phyloP scores from a whole-genome alignment of 1,284 basidiomycete species.

The Rhodotorula glutinis region DNA sequence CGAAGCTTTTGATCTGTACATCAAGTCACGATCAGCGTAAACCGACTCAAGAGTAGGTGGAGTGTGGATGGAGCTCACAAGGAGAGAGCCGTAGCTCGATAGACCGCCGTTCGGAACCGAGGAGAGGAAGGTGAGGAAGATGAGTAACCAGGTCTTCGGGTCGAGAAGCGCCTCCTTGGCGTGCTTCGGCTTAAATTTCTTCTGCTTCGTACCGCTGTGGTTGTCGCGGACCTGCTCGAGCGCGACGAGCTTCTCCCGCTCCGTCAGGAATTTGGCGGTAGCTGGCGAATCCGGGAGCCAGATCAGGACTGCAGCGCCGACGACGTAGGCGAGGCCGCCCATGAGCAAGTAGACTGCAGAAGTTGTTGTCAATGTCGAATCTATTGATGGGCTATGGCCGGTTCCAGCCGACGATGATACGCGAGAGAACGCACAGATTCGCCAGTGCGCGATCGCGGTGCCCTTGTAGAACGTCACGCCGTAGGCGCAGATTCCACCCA shows the following conservation, averaged over 20 bases:
- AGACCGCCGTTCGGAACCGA: conserved; percentile 58
- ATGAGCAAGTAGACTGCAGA: conserved; percentile 14
- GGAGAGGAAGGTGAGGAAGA: conserved; percentile 58
- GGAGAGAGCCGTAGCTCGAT: conserved; percentile 42
- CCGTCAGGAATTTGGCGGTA: conserved; percentile 58
- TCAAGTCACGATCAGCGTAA: conserved; percentile 45
- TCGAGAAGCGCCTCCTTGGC: conserved; percentile 60
- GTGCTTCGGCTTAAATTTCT: conserved; percentile 61
- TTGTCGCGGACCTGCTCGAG: conserved; percentile 67
- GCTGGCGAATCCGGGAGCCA: conserved; percentile 67
- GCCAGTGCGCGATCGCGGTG: conserved; percentile 43
- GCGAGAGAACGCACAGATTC: conserved; percentile 9
- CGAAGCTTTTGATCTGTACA: conserved; percentile 57
- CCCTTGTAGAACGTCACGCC: conserved; percentile 46
- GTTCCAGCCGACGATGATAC: neutral
- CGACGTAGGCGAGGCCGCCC: conserved; percentile 42
- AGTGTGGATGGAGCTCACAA: neutral
- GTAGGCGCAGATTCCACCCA: conserved; percentile 66
- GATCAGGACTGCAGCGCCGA: conserved; percentile 55
- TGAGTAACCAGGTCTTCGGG: conserved; percentile 61
- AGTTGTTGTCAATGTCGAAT: neutral
- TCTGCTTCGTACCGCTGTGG: conserved; percentile 61
- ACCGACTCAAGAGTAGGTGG: too few relatives aligned
- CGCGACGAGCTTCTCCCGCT: conserved; percentile 61
- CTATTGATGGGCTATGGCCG: too few relatives aligned